Evolutionary conservation across 2,329 filamentous ascomycete species (phyloP).

Genomic region (Diplodia corticola): DNA sequence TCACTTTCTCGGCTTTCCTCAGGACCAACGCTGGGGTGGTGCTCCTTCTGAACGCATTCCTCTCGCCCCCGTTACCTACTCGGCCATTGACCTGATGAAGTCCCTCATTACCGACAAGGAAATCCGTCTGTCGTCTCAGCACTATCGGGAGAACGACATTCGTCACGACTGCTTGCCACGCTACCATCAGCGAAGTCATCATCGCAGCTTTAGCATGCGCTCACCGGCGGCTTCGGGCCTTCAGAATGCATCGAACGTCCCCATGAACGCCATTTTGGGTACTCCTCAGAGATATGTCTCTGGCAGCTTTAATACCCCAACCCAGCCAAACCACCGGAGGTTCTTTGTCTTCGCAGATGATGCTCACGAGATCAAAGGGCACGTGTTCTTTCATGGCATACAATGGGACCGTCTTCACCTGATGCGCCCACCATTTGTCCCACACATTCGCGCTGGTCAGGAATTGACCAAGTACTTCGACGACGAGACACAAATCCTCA

Average conservation of each 20-base stretch:
- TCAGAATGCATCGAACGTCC: background rate
- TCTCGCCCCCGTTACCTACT: constrained; percentile 59
- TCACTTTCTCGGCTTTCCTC: constrained; percentile 69
- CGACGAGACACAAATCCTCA: constrained; percentile 67
- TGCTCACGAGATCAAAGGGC: constrained; percentile 83
- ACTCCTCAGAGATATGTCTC: background rate
- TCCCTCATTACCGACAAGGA: constrained; percentile 74
- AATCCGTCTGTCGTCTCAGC: constrained; percentile 70
- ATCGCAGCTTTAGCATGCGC: constrained; percentile 18
- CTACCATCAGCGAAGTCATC: background rate
- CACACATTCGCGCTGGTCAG: constrained; percentile 59
- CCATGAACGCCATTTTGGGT: constrained; percentile 25
- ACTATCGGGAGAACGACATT: constrained; percentile 69
- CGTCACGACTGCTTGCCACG: constrained; percentile 24
- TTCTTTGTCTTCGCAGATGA: constrained; percentile 79
- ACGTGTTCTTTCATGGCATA: constrained; percentile 80
- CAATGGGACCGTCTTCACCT: constrained; percentile 75
- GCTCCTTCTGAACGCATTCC: constrained; percentile 49
- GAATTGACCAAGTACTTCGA: constrained; percentile 82
- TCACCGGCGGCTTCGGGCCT: background rate
- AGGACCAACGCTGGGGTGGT: constrained; percentile 52
- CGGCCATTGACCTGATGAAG: constrained; percentile 76
- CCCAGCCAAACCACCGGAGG: constrained; percentile 40
- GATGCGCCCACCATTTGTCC: constrained; percentile 75
- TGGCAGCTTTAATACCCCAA: constrained; percentile 26